Conservation (phyloP, 495 filamentous ascomycete species). For the Aspergillus saccharolyticus region DNA sequence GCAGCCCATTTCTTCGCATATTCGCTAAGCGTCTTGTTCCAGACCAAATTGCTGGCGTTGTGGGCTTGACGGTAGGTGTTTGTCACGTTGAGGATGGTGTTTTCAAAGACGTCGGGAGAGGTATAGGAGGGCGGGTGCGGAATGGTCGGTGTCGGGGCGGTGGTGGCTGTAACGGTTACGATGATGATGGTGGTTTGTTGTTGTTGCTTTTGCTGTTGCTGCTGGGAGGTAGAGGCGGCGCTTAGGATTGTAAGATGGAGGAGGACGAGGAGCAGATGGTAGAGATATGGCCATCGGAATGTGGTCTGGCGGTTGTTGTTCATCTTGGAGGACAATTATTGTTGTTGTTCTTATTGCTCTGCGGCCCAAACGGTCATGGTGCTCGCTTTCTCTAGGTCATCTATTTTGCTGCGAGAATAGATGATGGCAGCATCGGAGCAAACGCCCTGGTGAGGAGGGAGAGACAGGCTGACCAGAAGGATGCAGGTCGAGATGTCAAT, state of each 20-base stretch:
- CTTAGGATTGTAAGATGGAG: slow-evolving; percentile 3
- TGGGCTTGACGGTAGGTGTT: slow-evolving; percentile 64
- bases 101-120: slow-evolving; percentile 43
- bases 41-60: slow-evolving; percentile 55
- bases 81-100: slow-evolving; percentile 57
- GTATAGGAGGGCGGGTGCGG: slow-evolving; percentile 46
- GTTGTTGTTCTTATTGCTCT: too few species aligned
- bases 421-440: not conserved
- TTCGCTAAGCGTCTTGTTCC: slow-evolving; percentile 59
- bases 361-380: not conserved
- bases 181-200: slow-evolving; percentile 13
- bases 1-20: slow-evolving; percentile 51
- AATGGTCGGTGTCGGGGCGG: slow-evolving; percentile 19
- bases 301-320: not conserved
- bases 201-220: too few species aligned
- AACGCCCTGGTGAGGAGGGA: not conserved
- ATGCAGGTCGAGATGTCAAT: not conserved
- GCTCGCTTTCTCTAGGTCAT: not conserved
- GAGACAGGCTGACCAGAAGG: not conserved
- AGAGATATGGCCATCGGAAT: not conserved
- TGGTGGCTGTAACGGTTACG: slow-evolving; percentile 20
- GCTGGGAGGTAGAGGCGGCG: slow-evolving; percentile 11
- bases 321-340: not conserved
- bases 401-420: not conserved
- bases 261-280: not conserved